phyloP scores from a whole-genome alignment of 2,329 filamentous ascomycete genomes.

The Colletotrichum sp. region DNA sequence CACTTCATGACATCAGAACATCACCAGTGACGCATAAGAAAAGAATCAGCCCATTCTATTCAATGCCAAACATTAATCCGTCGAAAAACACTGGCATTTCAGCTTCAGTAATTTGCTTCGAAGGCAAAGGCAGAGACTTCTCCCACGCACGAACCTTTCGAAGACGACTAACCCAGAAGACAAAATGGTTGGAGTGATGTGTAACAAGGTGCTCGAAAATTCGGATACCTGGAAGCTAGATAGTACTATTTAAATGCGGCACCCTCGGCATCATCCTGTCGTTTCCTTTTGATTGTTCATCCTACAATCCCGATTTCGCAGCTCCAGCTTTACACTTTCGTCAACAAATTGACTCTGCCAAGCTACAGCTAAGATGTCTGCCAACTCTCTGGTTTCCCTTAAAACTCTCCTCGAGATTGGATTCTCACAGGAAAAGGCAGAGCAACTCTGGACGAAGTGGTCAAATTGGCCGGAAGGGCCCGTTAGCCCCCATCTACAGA shows the following conservation, averaged over 20 bases:
- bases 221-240: neutral
- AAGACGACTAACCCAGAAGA: neutral
- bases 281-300: neutral
- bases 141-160: neutral
- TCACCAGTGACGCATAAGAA: neutral
- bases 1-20: neutral
- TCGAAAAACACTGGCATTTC: neutral
- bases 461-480: neutral
- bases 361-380: neutral
- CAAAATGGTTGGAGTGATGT: neutral
- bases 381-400: neutral
- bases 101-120: neutral
- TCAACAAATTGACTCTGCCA: neutral
- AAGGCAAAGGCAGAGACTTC: neutral
- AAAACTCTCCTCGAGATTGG: neutral
- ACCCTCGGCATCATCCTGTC: neutral
- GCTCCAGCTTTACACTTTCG: neutral
- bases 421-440: neutral
- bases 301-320: neutral
- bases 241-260: neutral
- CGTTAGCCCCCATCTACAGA: neutral
- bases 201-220: neutral
- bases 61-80: neutral
- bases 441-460: neutral
- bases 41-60: neutral